Base-by-base conservation (phyloP, 2,329 filamentous ascomycete genomes). In the Blastomyces gilchristii region DNA sequence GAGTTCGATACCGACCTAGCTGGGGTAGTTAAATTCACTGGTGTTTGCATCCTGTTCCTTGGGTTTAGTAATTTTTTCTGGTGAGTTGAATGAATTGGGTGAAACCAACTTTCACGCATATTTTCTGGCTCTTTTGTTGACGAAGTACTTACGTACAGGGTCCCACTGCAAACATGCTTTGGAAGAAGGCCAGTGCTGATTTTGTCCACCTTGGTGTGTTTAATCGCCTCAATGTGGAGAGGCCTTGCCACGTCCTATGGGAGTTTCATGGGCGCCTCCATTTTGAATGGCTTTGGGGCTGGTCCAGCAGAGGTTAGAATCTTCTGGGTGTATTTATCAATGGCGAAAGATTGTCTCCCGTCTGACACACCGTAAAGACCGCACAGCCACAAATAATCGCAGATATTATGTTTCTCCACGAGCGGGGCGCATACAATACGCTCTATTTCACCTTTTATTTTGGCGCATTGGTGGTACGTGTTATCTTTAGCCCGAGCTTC, bases 321-420 rank as follows among this genome's bases (percentile, higher is more conserved):
- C 58, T 25, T 12, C 47, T 34, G 43, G 9, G 50, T 22, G 16
- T 31, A 37, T n/a, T 28, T 57, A 16, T 22, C 43, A n/a, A 37
- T 56, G 25, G 28, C 50, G n/a, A 12, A 39, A 53, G 16, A 12
- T 47, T 9, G n/a, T 22, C n/a, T 49, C 12, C 54, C 18, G 50
- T 43, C 18, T 47, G 3, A 53, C 8, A 22, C 64, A 14, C 25
- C 11, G 49, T 5, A 28, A 63, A 75, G 74, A 86, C 83, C 0
- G 79, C 83, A 1, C 83, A 85, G 73, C 85, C 84, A 0, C 80
- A 82, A 39, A 80, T 87, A 61, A 87, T 87, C 68, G 82, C 85
- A 2, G 85, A 87, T 68, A 80, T 86, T 12, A 83, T 84, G 69
- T 87, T 88, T 72, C 75, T 88, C 11, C 83, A 87, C 68, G 83